Base-by-base conservation (phyloP, 768 basidiomycete species). In the Mycena indigotica region DNA sequence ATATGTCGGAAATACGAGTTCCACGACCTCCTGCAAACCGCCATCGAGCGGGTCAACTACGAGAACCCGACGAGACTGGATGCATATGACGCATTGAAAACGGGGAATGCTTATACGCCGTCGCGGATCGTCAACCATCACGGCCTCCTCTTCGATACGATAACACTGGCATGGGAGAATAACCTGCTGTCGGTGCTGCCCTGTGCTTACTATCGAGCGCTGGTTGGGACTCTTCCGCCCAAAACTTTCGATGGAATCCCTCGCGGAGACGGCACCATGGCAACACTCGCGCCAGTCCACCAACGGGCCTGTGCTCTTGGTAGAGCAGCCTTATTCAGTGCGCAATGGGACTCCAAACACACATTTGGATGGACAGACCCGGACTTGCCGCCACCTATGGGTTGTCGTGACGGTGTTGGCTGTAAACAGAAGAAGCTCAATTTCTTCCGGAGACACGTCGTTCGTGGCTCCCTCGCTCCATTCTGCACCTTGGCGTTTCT, bases 111-210 rank as follows among this genome's bases (percentile, higher is more conserved):
- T 1, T 53, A 58, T 16, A 26, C 39, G 3, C 46, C 60, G n/a
- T 55, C 46, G 5, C 41, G 56, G 10, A 55, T 62, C 29, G 10
- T 32, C 1, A 15, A 40, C 44, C 41, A 52, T n/a, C 56, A 45
- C 21, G 61, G 61, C 23, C 16, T 55, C 8, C 12, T 40, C 1
- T 52, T 52, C 13, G 61, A 62, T 30, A 55, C 50, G 19, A 54
- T 62, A 26, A 53, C 56, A 6, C 32, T 62, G 24, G 61, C 61
- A 16, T 45, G 53, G 35, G 61, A 58, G 44, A 58, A 25, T 46
- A 55, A 55, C 53, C 2, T 62, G 5, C 41, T 46, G 25, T 19
- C 49, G 8, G 41, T 62, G 2, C 38, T 62, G 8, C 61, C 61
- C 5, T 62, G 53, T 13, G 61, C 61, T 5, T 62, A 55, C 39